These are phyloP conservation scores for Senna tora DNA, from an alignment of 306 rosid genomes.

Conservation along the genomic window DNA sequence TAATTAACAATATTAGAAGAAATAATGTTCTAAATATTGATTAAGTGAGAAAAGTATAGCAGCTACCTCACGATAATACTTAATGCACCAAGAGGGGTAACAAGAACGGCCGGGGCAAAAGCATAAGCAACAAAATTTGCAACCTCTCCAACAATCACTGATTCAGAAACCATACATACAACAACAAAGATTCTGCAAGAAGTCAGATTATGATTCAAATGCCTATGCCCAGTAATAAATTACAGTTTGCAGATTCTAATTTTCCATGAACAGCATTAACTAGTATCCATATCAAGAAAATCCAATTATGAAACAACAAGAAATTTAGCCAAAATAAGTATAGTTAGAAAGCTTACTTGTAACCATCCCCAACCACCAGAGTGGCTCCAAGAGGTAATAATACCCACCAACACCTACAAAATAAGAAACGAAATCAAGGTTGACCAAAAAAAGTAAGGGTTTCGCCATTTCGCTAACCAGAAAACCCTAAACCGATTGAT, in stretches of 20 bases:
- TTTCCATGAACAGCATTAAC: constrained; percentile 15
- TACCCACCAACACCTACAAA: constrained; percentile 80
- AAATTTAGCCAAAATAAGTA: constrained; percentile 1
- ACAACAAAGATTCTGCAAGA: constrained; percentile 49
- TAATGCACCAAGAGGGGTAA: constrained; percentile 93
- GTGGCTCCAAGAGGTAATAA: constrained; percentile 86
- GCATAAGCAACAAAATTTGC: constrained; percentile 90
- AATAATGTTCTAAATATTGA: constrained; percentile 1
- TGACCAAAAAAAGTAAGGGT: constrained; percentile 25
- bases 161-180: constrained; percentile 49
- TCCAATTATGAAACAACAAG: constrained; percentile 18
- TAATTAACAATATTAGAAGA: constrained; percentile 18
- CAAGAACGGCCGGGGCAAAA: constrained; percentile 90
- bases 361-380: constrained; percentile 87
- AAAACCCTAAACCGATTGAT: too few species aligned
- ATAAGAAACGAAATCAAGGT: constrained; percentile 24
- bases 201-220: constrained; percentile 43
- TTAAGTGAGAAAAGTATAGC: constrained; percentile 30
- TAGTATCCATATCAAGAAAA: constrained; percentile 14
- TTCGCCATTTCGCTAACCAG: too few species aligned
- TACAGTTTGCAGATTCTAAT: constrained; percentile 11
- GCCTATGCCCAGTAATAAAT: constrained; percentile 18
- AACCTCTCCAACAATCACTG: constrained; percentile 89
- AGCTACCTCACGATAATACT: constrained; percentile 84
- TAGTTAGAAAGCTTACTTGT: constrained; percentile 58